These are phyloP conservation scores for Penicillium sp. DNA, from an alignment of 2,329 filamentous ascomycete genomes.

Conservation along the genomic window DNA sequence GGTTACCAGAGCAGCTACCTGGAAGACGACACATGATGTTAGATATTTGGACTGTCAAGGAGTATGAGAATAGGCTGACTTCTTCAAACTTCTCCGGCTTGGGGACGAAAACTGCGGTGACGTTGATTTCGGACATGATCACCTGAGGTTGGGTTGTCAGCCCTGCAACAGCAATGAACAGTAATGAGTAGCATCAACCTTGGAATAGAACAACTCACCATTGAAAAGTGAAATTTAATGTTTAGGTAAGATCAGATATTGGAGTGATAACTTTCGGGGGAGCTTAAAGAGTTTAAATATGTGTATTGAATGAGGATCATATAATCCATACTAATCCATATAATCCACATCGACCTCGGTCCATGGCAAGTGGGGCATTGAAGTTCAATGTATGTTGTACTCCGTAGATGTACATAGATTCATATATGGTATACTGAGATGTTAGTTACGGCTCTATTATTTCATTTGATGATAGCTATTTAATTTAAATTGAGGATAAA, in stretches of 20 bases:
- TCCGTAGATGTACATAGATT: background rate
- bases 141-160: background rate
- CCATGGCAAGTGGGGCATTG: conserved; percentile 15
- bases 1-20: conserved; percentile 27
- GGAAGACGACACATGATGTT: background rate
- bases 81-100: conserved; percentile 34
- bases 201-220: background rate
- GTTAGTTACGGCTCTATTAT: background rate
- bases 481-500: background rate
- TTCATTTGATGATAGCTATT: background rate
- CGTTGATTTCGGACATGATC: conserved; percentile 32
- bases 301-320: conserved; percentile 4
- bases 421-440: background rate
- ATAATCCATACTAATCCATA: conserved; percentile 7
- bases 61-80: conserved; percentile 16
- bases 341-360: conserved; percentile 15
- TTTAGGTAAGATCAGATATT: background rate
- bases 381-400: too few species aligned
- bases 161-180: background rate
- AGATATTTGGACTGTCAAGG: background rate
- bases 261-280: background rate
- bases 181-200: background rate
- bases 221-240: background rate
- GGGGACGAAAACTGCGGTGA: conserved; percentile 29
- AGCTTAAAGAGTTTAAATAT: background rate